Percentiles rank a stretch among this genome's conserved stretches.
phyloP scores from a whole-genome alignment of 495 filamentous ascomycete species.

The Penicilliopsis zonata region DNA sequence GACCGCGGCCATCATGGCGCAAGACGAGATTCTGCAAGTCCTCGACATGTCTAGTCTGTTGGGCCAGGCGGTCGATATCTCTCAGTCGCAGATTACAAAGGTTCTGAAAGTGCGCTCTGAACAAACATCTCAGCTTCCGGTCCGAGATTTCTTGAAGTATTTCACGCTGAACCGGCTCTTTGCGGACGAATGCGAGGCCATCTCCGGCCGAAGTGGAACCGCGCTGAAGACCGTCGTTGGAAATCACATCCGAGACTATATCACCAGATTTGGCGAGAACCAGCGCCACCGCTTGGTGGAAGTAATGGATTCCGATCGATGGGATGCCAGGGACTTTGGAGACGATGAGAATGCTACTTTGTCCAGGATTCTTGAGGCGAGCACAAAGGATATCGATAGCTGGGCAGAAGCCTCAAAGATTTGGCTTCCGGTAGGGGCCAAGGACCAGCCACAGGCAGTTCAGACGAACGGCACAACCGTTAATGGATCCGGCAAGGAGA shows the following conservation, averaged over 20 bases:
- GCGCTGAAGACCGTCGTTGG: constrained; percentile 81
- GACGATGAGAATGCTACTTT: constrained; percentile 53
- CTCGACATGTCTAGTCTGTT: constrained; percentile 91
- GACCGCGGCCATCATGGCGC: constrained; percentile 27
- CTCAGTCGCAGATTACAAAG: constrained; percentile 84
- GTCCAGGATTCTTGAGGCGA: constrained; percentile 57
- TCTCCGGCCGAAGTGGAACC: constrained; percentile 77
- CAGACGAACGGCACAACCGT: constrained; percentile 16
- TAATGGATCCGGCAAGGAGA: constrained; percentile 56
- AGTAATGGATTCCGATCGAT: constrained; percentile 79
- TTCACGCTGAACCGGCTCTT: constrained; percentile 91
- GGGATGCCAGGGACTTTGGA: constrained; percentile 79
- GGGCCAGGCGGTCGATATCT: constrained; percentile 85
- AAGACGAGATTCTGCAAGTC: constrained; percentile 73
- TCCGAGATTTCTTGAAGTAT: constrained; percentile 76
- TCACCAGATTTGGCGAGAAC: constrained; percentile 58
- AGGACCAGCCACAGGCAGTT: constrained; percentile 13
- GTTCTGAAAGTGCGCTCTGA: constrained; percentile 85
- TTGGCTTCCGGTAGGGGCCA: constrained; percentile 46
- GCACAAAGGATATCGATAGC: constrained; percentile 62
- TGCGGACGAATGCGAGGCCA: constrained; percentile 92
- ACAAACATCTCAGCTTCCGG: constrained; percentile 59
- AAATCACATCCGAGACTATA: constrained; percentile 82
- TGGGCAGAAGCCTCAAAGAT: constrained; percentile 66
- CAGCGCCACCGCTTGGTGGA: constrained; percentile 72